phyloP scores from a whole-genome alignment of 805 yeast genomes.

The Groenewaldozyma salmanticensis region DNA sequence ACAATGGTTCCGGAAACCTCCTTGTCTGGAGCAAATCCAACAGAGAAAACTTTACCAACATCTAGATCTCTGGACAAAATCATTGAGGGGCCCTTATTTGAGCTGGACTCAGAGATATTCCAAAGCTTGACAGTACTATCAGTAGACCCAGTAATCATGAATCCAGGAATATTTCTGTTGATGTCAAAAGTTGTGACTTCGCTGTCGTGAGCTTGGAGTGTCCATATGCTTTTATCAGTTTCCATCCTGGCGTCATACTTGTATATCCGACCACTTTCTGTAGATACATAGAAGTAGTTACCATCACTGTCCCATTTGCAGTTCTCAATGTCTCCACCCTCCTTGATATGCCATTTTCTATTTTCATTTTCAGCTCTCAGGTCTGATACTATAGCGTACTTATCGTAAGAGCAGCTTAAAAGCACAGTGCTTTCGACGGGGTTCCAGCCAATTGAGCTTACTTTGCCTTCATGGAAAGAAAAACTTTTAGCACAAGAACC shows the following conservation, averaged over 20 bases:
- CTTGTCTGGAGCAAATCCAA: slow-evolving; percentile 76
- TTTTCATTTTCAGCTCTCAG: slow-evolving; percentile 54
- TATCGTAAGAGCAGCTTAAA: slow-evolving; percentile 89
- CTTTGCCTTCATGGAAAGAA: slow-evolving; percentile 69
- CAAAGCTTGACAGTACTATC: slow-evolving; percentile 82
- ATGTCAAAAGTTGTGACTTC: slow-evolving; percentile 78
- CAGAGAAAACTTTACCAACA: slow-evolving; percentile 80
- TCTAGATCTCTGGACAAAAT: slow-evolving; percentile 85
- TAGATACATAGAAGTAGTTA: slow-evolving; percentile 63
- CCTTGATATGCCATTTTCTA: slow-evolving; percentile 50
- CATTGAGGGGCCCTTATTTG: slow-evolving; percentile 63
- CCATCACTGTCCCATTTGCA: slow-evolving; percentile 62
- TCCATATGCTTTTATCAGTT: slow-evolving; percentile 74
- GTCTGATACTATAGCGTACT: slow-evolving; percentile 68
- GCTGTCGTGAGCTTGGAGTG: slow-evolving; percentile 92
- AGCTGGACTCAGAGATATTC: slow-evolving; percentile 54
- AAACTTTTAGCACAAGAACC: slow-evolving; percentile 74
- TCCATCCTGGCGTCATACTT: slow-evolving; percentile 70
- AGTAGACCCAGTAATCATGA: slow-evolving; percentile 79
- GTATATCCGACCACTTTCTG: slow-evolving; percentile 83
- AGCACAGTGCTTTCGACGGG: slow-evolving; percentile 39
- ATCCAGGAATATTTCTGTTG: slow-evolving; percentile 56
- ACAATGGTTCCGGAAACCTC: slow-evolving; percentile 78
- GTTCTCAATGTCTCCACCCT: slow-evolving; percentile 76
- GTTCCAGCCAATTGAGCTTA: slow-evolving; percentile 86